These are phyloP conservation scores for Phytophthora citricola DNA, from an alignment of 352 stramenopile genomes.

Conservation along the genomic window DNA sequence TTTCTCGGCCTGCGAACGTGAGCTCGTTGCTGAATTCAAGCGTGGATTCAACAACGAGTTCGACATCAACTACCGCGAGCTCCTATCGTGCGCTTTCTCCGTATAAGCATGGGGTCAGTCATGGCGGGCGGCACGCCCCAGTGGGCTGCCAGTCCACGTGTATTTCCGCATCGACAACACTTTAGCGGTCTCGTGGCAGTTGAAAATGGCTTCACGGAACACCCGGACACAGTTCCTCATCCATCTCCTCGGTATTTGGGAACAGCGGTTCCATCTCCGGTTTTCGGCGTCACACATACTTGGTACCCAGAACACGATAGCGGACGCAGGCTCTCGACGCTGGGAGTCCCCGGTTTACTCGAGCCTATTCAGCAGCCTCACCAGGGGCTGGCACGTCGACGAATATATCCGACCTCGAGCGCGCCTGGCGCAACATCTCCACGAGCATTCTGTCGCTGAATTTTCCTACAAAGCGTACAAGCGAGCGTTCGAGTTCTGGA, in stretches of 20 bases:
- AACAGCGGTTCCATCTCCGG: background rate
- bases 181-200: constrained; percentile 19
- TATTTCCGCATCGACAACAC: constrained; percentile 33
- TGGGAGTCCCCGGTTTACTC: background rate
- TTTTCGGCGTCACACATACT: constrained; percentile 18
- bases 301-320: background rate
- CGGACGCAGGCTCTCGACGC: constrained; percentile 1
- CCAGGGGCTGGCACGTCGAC: background rate
- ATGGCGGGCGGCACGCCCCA: background rate
- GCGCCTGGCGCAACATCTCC: background rate
- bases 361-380: background rate
- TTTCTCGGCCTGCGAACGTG: background rate
- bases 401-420: background rate
- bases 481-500: background rate
- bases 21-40: constrained; percentile 4
- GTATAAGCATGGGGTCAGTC: background rate
- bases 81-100: constrained; percentile 10
- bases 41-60: constrained; percentile 3
- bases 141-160: constrained; percentile 2
- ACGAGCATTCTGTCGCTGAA: constrained; percentile 6
- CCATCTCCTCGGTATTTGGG: background rate
- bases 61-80: constrained; percentile 40
- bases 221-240: constrained; percentile 7
- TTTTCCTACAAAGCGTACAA: background rate
- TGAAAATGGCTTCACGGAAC: background rate